Base-by-base conservation (phyloP, 495 filamentous ascomycete genomes). In the Penicillium manginii region DNA sequence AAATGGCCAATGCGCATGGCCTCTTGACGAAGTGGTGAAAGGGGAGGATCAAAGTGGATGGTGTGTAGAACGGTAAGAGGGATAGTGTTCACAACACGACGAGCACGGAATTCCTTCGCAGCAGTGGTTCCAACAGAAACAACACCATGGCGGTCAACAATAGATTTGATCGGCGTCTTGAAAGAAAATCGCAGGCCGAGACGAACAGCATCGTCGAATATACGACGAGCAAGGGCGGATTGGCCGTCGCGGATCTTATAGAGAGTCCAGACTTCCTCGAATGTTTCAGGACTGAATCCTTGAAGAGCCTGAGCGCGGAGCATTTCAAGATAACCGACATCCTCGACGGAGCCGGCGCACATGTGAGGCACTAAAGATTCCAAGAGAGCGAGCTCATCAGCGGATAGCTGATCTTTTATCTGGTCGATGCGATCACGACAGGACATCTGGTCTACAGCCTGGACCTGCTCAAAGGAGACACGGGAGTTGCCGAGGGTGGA, bases 21-120 rank as follows among this genome's bases (percentile, higher is more conserved):
- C 35, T 62, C 55, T 15, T 64, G 59, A 2, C 63, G 62, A 5
- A 32, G 19, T 3, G 55, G 32, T 15, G 61, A 53, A 1, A 74
- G 55, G 9, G 69, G 59, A 11, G 67, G 67, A 14, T 49, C 43
- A 50, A 74, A 72, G 2, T 48, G 14, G n/a, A 72, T 60, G 21
- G 46, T 18, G 0, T 56, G 22, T 2, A 71, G 48, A 26, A 65
- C 57, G 40, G 68, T 64, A 11, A 72, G 42, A 0, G 71, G 69
- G 10, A 69, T 61, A 12, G 71, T 67, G 51, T 57, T 57, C 5
- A 74, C 35, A 6, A 67, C 55, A 17, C 50, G 50, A 11, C 49
- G 48, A 7, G 64, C 64, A 10, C 43, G 22, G 50, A 53, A 58
- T 3, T n/a, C 35, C 21, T 50, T 46, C 4, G 54, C 53, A 33